Conservation (phyloP, 2,329 filamentous ascomycete species). For the Aspergillus sclerotialis region DNA sequence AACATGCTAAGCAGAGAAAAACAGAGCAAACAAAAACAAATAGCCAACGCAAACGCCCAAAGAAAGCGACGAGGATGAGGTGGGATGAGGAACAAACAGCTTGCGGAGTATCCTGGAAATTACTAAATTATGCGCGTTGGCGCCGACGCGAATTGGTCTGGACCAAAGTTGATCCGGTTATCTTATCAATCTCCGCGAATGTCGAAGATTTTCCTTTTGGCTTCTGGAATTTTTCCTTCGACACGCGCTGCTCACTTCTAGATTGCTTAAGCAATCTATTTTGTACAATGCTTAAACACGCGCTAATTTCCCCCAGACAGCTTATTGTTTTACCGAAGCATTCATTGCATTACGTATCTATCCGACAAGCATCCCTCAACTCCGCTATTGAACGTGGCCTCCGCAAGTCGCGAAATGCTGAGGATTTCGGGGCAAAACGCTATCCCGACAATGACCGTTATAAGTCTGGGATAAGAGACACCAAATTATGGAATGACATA, state of each 20-base stretch:
- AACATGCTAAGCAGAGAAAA: too few species aligned
- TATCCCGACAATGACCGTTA: background rate
- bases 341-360: slow-evolving; percentile 9
- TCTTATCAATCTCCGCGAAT: slow-evolving; percentile 12
- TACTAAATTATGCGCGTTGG: too few species aligned
- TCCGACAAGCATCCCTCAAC: slow-evolving; percentile 51
- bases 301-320: slow-evolving; percentile 5
- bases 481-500: too few species aligned
- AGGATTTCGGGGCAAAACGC: background rate
- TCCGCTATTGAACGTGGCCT: slow-evolving; percentile 65
- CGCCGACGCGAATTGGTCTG: too few species aligned
- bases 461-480: slow-evolving; percentile 1
- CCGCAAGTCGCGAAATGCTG: slow-evolving; percentile 36
- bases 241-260: too few species aligned
- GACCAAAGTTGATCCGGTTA: slow-evolving; percentile 11
- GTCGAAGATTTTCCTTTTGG: background rate
- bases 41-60: too few species aligned
- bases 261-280: too few species aligned
- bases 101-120: too few species aligned
- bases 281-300: slow-evolving; percentile 5
- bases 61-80: too few species aligned
- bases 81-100: too few species aligned
- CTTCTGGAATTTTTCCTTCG: background rate
- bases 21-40: background rate
- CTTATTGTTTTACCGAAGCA: slow-evolving; percentile 10